Evolutionary conservation across 352 stramenopile genomes (phyloP).

Genomic region (Halophytophthora polymorphica): DNA sequence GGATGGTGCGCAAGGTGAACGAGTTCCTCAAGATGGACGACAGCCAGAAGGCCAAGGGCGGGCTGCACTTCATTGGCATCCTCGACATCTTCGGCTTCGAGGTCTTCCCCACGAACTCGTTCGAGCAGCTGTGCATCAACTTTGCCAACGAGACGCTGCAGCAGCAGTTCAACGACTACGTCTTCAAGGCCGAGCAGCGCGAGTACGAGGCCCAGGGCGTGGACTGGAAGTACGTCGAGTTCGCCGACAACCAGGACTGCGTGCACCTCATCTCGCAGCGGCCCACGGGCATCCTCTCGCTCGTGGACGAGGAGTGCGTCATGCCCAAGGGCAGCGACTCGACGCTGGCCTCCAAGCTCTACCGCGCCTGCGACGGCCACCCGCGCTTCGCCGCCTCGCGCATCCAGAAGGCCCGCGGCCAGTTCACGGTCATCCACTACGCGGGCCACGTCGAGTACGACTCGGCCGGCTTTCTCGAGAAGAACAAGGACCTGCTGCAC

Average conservation of each 20-base stretch:
- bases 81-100: slow-evolving; percentile 94
- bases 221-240: slow-evolving; percentile 84
- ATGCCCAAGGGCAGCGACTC: slow-evolving; percentile 84
- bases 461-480: slow-evolving; percentile 71
- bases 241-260: slow-evolving; percentile 86
- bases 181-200: slow-evolving; percentile 85
- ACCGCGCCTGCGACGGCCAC: slow-evolving; percentile 60
- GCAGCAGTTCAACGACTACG: slow-evolving; percentile 88
- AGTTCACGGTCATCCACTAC: slow-evolving; percentile 83
- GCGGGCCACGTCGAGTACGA: slow-evolving; percentile 81
- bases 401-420: slow-evolving; percentile 67
- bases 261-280: slow-evolving; percentile 90
- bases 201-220: slow-evolving; percentile 84
- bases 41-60: slow-evolving; percentile 53
- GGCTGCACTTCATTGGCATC: slow-evolving; percentile 83
- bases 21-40: slow-evolving; percentile 82
- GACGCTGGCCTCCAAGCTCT: slow-evolving; percentile 81
- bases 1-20: slow-evolving; percentile 88
- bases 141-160: slow-evolving; percentile 89
- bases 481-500: slow-evolving; percentile 86
- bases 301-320: slow-evolving; percentile 88
- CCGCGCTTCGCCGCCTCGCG: slow-evolving; percentile 65
- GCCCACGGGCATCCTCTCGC: slow-evolving; percentile 72
- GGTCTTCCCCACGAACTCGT: slow-evolving; percentile 89
- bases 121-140: slow-evolving; percentile 91